Percentiles rank a stretch among this genome's conserved stretches.
Evolutionary conservation across 768 basidiomycete genomes (phyloP).

Genomic region (Rubroboletus satanas): DNA sequence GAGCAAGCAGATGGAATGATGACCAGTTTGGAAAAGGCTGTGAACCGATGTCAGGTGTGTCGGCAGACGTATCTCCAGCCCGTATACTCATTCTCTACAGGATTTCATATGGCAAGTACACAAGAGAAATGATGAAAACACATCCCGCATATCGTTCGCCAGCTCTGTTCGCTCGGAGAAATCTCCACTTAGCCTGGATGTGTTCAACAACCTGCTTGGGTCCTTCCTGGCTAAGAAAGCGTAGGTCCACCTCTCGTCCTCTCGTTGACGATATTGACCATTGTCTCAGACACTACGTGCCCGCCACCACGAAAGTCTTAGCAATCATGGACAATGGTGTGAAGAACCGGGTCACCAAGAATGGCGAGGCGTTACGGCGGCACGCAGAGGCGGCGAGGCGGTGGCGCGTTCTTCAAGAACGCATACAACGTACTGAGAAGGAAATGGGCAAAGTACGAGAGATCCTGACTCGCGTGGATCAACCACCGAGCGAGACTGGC

Average conservation of each 20-base stretch:
- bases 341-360: conserved; percentile 90
- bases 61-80: not conserved
- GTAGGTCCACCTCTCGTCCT: conserved; percentile 39
- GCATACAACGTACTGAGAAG: conserved; percentile 73
- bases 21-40: conserved; percentile 90
- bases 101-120: conserved; percentile 87
- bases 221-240: conserved; percentile 88
- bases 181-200: conserved; percentile 52
- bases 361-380: conserved; percentile 88
- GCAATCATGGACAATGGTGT: conserved; percentile 94
- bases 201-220: conserved; percentile 62
- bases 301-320: conserved; percentile 87
- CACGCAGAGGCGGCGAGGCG: conserved; percentile 86
- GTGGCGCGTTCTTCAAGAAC: conserved; percentile 77
- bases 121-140: conserved; percentile 48
- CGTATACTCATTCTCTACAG: conserved; percentile 34
- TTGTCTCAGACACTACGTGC: conserved; percentile 79
- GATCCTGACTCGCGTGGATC: conserved; percentile 47
- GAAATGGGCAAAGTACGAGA: conserved; percentile 77
- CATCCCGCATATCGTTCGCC: conserved; percentile 40
- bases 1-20: conserved; percentile 98
- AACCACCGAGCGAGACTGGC: conserved; percentile 60
- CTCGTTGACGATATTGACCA: conserved; percentile 10
- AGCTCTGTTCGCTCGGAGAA: conserved; percentile 49
- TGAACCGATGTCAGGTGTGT: conserved; percentile 82